phyloP scores from a whole-genome alignment of 176 grass and related monocot genomes.

The Eleusine coracana region DNA sequence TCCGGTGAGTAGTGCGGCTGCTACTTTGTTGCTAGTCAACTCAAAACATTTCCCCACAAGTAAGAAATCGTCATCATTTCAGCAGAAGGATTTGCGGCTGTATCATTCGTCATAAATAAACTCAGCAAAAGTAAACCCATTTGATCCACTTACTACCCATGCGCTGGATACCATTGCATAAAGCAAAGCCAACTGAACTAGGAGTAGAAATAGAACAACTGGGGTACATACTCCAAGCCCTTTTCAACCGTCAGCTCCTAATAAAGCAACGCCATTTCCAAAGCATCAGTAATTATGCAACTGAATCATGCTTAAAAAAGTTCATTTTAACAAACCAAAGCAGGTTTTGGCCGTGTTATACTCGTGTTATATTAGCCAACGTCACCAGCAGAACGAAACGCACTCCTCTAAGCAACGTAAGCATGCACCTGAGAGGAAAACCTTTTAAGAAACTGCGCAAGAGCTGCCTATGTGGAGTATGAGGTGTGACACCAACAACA shows the following conservation, averaged over 20 bases:
- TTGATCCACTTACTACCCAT: conserved; percentile 11
- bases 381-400: conserved; percentile 2
- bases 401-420: conserved; percentile 32
- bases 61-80: conserved; percentile 3
- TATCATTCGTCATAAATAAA: conserved; percentile 16
- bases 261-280: neutral
- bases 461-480: conserved; percentile 35
- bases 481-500: conserved; percentile 34
- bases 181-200: conserved; percentile 32
- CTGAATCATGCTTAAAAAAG: conserved; percentile 5
- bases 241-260: neutral
- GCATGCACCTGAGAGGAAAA: conserved; percentile 34
- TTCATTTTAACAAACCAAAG: conserved; percentile 8
- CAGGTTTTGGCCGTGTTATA: conserved; percentile 1
- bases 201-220: neutral
- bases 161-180: conserved; percentile 56
- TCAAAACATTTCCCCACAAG: neutral
- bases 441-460: conserved; percentile 1
- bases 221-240: neutral
- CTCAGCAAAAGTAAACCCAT: conserved; percentile 26
- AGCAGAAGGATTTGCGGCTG: neutral
- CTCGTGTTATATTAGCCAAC: conserved; percentile 17
- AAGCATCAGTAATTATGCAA: conserved; percentile 19
- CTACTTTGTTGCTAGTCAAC: conserved; percentile 13
- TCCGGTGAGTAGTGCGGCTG: neutral